Evolutionary conservation across 768 basidiomycete species (phyloP), one percentile per base, ranked within the genome.

Genomic region (Amanita subjunquillea): DNA sequence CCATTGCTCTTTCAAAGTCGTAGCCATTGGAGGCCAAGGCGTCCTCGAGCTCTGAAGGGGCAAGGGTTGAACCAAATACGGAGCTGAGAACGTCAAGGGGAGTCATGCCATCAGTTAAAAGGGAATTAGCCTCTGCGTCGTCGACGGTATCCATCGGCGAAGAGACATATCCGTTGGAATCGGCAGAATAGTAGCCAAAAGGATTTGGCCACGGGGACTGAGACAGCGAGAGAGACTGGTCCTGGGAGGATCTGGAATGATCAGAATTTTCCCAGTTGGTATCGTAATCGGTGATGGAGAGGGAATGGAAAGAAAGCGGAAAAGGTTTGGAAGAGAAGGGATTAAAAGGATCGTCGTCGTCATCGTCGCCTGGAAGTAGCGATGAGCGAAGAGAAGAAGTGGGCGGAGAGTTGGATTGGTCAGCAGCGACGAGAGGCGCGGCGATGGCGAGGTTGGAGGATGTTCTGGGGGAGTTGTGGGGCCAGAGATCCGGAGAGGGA

Each of bases 1-100:
- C 89, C 89, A 98, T 98, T 10, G 96, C 87, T 38, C 78, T 78
- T 61, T 99, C 96, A 65, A 99, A 97, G 59, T 99, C 95, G 63
- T 90, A 99, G 2, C 83, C 91, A 58, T 91, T 88, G 44, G 79
- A 75, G 6, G 82, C 80, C 2, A 99, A 76, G 0, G 95, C 95
- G 51, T 97, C 93, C 67, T 98, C 95, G 6, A 99, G 75, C 63
- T 97, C 92, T 3, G 85, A 85, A 2, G 91, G 85, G 0, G 93
- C 85, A 8, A 99, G 76, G 2, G 91, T 83, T 2, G 91, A 85
- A 13, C 89, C 91, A 63, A 99, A 99, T 37, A 99, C 90, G 40
- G 90, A 92, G 63, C 80, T 82, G 17, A 99, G 83, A 40, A 97
- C 92, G 60, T 99, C 96, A 60, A 99, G 87, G 1, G 96, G 96